phyloP scores from a whole-genome alignment of 352 stramenopile genomes.

The Blastocystis sp. region DNA sequence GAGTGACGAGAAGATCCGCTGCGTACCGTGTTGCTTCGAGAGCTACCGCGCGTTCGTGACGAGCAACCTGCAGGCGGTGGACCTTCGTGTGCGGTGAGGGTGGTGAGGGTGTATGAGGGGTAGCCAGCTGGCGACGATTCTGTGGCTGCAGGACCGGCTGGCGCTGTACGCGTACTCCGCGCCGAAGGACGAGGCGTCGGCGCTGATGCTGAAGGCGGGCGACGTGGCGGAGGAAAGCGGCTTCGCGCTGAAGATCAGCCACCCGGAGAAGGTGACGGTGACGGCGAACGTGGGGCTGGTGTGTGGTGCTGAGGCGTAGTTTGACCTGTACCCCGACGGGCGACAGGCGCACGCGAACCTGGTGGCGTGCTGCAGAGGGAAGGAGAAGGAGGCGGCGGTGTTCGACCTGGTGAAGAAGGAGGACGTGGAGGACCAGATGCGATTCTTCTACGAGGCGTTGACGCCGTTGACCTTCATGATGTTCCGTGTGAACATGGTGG shows the following conservation, averaged over 20 bases:
- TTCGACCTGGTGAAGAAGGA: background rate
- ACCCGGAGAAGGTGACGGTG: background rate
- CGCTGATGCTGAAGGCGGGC: background rate
- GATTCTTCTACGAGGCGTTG: background rate
- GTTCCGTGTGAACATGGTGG: background rate
- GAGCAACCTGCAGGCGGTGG: background rate
- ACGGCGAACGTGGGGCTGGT: background rate
- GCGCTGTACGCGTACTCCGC: background rate
- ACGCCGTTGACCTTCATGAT: background rate
- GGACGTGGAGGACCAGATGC: background rate
- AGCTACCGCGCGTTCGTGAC: background rate
- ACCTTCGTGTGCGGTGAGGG: background rate
- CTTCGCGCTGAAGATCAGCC: background rate
- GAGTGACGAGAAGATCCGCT: background rate
- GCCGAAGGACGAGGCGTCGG: background rate
- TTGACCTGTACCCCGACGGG: background rate
- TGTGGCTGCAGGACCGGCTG: background rate
- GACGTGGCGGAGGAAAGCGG: background rate
- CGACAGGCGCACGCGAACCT: background rate
- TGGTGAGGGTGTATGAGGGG: background rate
- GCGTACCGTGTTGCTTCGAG: background rate
- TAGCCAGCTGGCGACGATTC: conserved; percentile 5
- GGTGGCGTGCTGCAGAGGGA: background rate
- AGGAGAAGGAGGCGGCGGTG: background rate
- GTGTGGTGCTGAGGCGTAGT: background rate